Evolutionary conservation across 495 filamentous ascomycete genomes (phyloP).

Genomic region (Oidiodendron maius): DNA sequence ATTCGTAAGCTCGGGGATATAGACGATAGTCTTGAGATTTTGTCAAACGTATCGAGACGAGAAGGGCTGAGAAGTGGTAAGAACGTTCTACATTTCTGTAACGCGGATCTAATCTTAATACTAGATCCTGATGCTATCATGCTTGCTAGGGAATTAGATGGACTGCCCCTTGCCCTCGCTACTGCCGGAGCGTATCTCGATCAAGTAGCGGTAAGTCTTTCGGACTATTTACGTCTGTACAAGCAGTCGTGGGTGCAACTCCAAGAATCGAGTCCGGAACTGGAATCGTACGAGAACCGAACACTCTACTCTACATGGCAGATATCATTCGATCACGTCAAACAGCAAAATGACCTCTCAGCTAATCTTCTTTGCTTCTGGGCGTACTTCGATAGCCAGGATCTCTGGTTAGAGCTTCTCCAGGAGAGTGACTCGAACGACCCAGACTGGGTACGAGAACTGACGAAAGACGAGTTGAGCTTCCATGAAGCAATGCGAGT

Average conservation of each 20-base stretch:
- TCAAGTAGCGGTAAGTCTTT: slow-evolving; percentile 16
- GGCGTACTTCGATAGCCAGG: slow-evolving; percentile 41
- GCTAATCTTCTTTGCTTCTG: slow-evolving; percentile 36
- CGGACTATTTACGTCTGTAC: slow-evolving; percentile 17
- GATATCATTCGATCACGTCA: too few species aligned
- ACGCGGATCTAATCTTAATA: background rate
- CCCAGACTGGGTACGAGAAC: slow-evolving; percentile 10
- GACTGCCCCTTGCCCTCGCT: slow-evolving; percentile 27
- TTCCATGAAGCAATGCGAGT: background rate
- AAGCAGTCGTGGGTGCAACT: slow-evolving; percentile 22
- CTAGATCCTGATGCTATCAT: slow-evolving; percentile 19
- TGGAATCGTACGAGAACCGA: too few species aligned
- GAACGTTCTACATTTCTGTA: background rate
- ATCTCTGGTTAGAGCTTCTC: slow-evolving; percentile 42
- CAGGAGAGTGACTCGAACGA: slow-evolving; percentile 4
- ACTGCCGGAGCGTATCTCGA: slow-evolving; percentile 17
- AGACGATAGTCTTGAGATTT: slow-evolving; percentile 29
- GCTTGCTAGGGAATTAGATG: slow-evolving; percentile 23
- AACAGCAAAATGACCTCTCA: slow-evolving; percentile 26
- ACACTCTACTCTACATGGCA: slow-evolving; percentile 37
- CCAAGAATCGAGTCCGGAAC: slow-evolving; percentile 19
- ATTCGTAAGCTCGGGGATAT: slow-evolving; percentile 28
- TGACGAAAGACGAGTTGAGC: too few species aligned
- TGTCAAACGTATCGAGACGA: slow-evolving; percentile 28
- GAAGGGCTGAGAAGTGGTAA: slow-evolving; percentile 17